phyloP scores from a whole-genome alignment of 139 green algal species.

The Marvania coccoides region DNA sequence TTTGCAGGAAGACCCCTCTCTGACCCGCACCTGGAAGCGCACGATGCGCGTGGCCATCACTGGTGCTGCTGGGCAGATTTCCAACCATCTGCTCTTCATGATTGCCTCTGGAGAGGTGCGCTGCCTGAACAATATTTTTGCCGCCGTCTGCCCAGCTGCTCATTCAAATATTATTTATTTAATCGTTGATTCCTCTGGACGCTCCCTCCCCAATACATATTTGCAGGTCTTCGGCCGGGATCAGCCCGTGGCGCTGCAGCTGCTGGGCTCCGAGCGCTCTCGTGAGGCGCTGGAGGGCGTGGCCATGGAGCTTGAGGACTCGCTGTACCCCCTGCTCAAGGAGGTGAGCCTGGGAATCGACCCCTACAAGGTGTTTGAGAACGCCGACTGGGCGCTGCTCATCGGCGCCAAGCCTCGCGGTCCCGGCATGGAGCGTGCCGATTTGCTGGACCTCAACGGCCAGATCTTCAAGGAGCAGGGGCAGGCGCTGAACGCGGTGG shows the following conservation, averaged over 20 bases:
- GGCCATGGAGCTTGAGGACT: conserved; percentile 94
- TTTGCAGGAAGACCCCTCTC: conserved; percentile 41
- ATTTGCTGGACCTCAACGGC: conserved; percentile 87
- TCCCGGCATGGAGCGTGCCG: conserved; percentile 84
- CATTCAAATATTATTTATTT: background rate
- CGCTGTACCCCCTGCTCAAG: conserved; percentile 82
- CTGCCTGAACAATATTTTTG: background rate
- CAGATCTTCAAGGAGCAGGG: conserved; percentile 78
- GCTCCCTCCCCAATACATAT: background rate
- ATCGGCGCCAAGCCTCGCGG: conserved; percentile 88
- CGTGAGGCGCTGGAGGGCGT: conserved; percentile 82
- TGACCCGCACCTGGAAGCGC: conserved; percentile 65
- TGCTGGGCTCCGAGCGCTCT: conserved; percentile 72
- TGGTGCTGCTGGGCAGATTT: conserved; percentile 70
- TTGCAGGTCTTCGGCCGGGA: conserved; percentile 74
- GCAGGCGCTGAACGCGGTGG: conserved; percentile 70
- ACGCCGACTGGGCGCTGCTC: conserved; percentile 89
- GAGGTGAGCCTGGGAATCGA: conserved; percentile 75
- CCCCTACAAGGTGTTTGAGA: conserved; percentile 64
- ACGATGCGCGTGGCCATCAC: conserved; percentile 45
- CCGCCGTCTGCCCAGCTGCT: too few species aligned
- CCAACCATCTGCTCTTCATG: conserved; percentile 92
- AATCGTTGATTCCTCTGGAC: background rate
- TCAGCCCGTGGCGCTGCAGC: conserved; percentile 76
- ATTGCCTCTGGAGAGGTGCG: conserved; percentile 28